Evolutionary conservation across 805 yeast species (phyloP), one percentile per base, ranked within the genome.

Genomic region (Candida saitoana): DNA sequence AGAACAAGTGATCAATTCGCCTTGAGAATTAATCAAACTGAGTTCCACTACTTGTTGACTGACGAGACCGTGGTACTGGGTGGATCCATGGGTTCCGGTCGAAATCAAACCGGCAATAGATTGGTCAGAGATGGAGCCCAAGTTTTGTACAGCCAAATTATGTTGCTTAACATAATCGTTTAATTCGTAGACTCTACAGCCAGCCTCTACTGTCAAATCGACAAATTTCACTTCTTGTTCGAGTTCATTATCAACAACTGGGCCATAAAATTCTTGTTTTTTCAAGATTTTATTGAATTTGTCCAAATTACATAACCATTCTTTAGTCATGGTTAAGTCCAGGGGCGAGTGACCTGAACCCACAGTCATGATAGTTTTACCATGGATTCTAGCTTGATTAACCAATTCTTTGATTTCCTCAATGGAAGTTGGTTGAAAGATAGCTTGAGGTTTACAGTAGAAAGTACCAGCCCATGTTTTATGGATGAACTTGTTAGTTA

Each of bases 311-410:
- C 95, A 77, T 15, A 93, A 65, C 96, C 96, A 90, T 44, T 86
- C 93, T 24, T 71, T 65, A 3, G 96, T 85, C 84, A 89, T 82
- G 40, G 96, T 87, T 65, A 93, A 65, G 56, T 82, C 90, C 34
- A 95, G 84, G 0, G 99, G 99, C 5, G 97, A 89, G 59, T 93
- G 98, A 24, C 96, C 96, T 0, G 96, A 80, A 0, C 99, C 99
- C 6, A 87, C 90, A 2, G 86, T 79, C 73, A 86, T 82, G 42
- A 91, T 65, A 14, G 95, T 85, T 50, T 80, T 83, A 15, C 72
- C 67, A 18, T 68, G 57, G 36, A 63, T 55, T 36, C 76, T 68
- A 3, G 98, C 98, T 43, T 71, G 69, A 27, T 74, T 69, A 22
- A 91, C 87, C 41, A 91, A 70, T 15, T 65, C 71, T 43, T 71